Base-by-base conservation (phyloP, 2,329 filamentous ascomycete genomes). In the Didymellaceae sp. region DNA sequence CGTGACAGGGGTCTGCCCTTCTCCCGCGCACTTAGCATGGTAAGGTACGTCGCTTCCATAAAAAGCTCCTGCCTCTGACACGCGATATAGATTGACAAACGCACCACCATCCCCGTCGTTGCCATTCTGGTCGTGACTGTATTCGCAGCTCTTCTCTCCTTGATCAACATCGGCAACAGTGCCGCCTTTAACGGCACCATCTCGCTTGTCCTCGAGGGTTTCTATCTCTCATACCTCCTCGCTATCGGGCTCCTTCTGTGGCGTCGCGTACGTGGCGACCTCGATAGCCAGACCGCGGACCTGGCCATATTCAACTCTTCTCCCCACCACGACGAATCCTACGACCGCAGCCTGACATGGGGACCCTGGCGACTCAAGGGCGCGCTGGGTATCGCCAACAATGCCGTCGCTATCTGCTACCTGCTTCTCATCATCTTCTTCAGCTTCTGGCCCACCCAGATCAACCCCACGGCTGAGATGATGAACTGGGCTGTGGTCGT, bases 161-260 rank as follows among this genome's bases (percentile, higher is more conserved):
- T 82, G 18, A 80, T 82, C 70, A 81, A 81, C 58, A 76, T 82
- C 45, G 79, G 78, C 34, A 80, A 77, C n/a, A 64, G 68, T 16
- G 62, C 58, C 1, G 68, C 70, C 13, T 72, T 73, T 57, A 71
- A 70, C 44, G 69, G 67, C 17, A 71, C 67, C 3, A 68, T 72
- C 22, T 70, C 66, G 25, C 58, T 73, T 8, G 67, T 70, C 9
- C 55, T 73, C 4, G 67, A 71, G 54, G 69, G 69, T 3, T 71
- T 73, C 49, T 73, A 72, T 42, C 61, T 70, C 13, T 73, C 70
- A 16, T 73, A 73, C 38, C 52, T 73, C 0, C 55, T 73, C 10
- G 67, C 68, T 3, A 56, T 70, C 24, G 63, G 63, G 2, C 54
- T 73, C 0, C 64, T 73, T 7, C 59, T 73, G 25, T 73, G 68